These are phyloP conservation scores for Jaenimonas drosophilae DNA, from an alignment of 208 protist genomes.

Conservation along the genomic window DNA sequence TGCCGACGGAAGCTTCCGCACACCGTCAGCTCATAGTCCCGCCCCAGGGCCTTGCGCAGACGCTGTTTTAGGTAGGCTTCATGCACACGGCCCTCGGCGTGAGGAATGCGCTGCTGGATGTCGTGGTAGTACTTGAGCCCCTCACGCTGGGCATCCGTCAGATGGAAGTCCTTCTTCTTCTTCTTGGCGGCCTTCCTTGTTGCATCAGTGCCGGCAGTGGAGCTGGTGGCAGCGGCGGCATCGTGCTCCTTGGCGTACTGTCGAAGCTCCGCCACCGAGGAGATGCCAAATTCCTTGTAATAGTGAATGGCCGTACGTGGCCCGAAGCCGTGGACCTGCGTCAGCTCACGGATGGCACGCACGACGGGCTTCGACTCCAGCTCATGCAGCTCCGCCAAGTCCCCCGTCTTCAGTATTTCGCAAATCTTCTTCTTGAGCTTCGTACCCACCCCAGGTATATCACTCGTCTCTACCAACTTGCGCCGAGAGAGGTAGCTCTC, in stretches of 20 bases:
- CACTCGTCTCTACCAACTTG: slow-evolving; percentile 10
- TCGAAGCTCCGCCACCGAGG: slow-evolving; percentile 50
- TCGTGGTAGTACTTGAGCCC: slow-evolving; percentile 81
- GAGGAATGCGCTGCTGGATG: slow-evolving; percentile 66
- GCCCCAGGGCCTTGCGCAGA: slow-evolving; percentile 60
- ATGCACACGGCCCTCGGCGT: slow-evolving; percentile 70
- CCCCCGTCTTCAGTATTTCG: slow-evolving; percentile 73
- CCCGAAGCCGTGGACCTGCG: slow-evolving; percentile 81
- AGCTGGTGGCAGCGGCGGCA: neutral
- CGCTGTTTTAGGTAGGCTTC: slow-evolving; percentile 70
- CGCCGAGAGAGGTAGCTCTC: slow-evolving; percentile 27
- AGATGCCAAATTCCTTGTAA: slow-evolving; percentile 62
- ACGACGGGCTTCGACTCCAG: slow-evolving; percentile 67
- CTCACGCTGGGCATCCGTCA: slow-evolving; percentile 64
- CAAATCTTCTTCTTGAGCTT: slow-evolving; percentile 68
- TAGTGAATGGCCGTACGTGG: slow-evolving; percentile 65
- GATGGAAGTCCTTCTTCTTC: slow-evolving; percentile 19
- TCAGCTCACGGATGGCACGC: slow-evolving; percentile 64
- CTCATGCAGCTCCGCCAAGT: slow-evolving; percentile 53
- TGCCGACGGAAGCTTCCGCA: slow-evolving; percentile 79
- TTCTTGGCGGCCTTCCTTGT: slow-evolving; percentile 7
- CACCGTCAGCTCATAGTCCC: slow-evolving; percentile 52
- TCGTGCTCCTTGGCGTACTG: slow-evolving; percentile 23
- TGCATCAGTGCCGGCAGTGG: neutral
- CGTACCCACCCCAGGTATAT: slow-evolving; percentile 40